phyloP scores from a whole-genome alignment of 2,329 filamentous ascomycete genomes.

The Scytalidium sp. region DNA sequence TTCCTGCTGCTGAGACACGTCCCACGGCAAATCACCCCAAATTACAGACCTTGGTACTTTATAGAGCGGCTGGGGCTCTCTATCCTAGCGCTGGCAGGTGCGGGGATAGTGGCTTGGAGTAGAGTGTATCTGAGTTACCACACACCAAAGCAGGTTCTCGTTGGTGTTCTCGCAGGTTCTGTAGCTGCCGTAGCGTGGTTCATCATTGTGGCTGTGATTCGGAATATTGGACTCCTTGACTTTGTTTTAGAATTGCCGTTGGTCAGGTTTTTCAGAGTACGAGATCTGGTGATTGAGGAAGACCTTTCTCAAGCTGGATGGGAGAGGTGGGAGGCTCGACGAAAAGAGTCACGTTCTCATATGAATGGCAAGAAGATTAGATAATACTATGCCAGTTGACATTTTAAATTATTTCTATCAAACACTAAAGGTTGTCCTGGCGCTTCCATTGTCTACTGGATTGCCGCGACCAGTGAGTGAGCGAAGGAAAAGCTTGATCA shows the following conservation, averaged over 20 bases:
- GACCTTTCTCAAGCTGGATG: constrained; percentile 89
- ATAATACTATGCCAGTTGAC: constrained; percentile 15
- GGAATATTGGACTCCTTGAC: constrained; percentile 66
- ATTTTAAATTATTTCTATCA: no score
- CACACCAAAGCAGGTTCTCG: constrained; percentile 82
- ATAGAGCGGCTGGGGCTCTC: constrained; percentile 54
- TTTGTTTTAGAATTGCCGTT: constrained; percentile 68
- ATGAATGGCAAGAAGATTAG: constrained; percentile 21
- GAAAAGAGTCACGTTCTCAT: constrained; percentile 29
- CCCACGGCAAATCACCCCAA: constrained; percentile 41
- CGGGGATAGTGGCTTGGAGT: constrained; percentile 72
- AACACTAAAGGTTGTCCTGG: no score
- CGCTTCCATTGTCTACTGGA: no score
- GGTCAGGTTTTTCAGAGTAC: constrained; percentile 64
- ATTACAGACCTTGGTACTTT: constrained; percentile 55
- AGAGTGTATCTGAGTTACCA: constrained; percentile 92
- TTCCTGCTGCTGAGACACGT: constrained; percentile 82
- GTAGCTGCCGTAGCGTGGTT: constrained; percentile 80
- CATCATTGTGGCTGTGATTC: constrained; percentile 59
- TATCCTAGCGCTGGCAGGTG: constrained; percentile 56
- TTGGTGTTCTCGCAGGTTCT: constrained; percentile 69
- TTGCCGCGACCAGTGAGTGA: no score
- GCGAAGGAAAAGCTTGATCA: no score
- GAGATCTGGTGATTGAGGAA: constrained; percentile 84
- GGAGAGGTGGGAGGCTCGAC: constrained; percentile 75